Percentiles rank a stretch among this genome's conserved stretches.
Conservation (phyloP, 2,329 filamentous ascomycete genomes). For the Knufia fluminis region DNA sequence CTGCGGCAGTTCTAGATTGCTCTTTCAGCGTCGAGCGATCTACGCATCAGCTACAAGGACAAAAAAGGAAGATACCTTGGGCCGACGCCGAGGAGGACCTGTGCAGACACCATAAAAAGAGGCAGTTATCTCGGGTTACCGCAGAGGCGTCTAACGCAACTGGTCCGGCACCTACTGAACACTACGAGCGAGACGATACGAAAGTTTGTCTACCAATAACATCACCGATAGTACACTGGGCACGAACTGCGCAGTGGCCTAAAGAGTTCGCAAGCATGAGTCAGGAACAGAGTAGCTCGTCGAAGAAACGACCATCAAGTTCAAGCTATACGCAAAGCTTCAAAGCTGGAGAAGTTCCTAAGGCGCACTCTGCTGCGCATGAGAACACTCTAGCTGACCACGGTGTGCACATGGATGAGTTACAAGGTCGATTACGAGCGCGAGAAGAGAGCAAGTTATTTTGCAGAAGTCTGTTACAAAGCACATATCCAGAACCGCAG, state of each 20-base stretch:
- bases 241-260: not conserved
- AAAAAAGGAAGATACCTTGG: not conserved
- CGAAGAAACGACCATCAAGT: constrained; percentile 5
- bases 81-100: constrained; percentile 2
- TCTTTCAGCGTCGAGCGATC: not conserved
- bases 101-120: not conserved
- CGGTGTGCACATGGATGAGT: not conserved
- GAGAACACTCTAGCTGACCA: constrained; percentile 1
- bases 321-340: constrained; percentile 6
- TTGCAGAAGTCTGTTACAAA: constrained; percentile 2
- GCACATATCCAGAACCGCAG: not conserved
- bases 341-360: constrained; percentile 2
- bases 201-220: not conserved
- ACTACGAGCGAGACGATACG: not conserved
- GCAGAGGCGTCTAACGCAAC: not conserved
- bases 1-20: not conserved
- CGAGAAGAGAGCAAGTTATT: not conserved
- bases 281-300: constrained; percentile 4
- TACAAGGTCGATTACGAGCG: constrained; percentile 6
- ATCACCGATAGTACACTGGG: not conserved
- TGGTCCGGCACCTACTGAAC: not conserved
- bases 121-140: not conserved
- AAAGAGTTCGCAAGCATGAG: constrained; percentile 4
- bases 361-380: constrained; percentile 2
- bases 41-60: constrained; percentile 3